Evolutionary conservation across 441 rosid genomes (phyloP).

Genomic region (Populus hybrid): DNA sequence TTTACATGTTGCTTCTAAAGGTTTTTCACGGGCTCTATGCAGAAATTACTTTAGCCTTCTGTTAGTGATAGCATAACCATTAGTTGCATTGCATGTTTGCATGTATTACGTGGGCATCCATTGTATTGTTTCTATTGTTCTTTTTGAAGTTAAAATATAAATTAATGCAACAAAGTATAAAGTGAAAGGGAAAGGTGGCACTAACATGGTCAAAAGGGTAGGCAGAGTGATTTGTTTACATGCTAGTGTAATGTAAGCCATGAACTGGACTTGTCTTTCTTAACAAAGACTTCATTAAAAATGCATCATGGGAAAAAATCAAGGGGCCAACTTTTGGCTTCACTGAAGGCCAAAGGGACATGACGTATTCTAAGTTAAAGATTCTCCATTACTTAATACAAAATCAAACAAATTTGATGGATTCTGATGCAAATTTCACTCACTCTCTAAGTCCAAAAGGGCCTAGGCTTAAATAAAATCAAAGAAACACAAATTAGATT

Average conservation of each 20-base stretch:
- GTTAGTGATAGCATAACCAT: conserved; percentile 26
- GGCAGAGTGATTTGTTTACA: conserved; percentile 25
- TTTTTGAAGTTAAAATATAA: background rate
- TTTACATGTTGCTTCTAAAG: conserved; percentile 5
- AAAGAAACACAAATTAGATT: conserved; percentile 21
- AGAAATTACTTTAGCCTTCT: conserved; percentile 2
- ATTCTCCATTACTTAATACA: conserved; percentile 41
- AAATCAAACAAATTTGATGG: conserved; percentile 43
- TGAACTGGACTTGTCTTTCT: conserved; percentile 51
- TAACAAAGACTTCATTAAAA: conserved; percentile 24
- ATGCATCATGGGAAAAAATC: conserved; percentile 26
- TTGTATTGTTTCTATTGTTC: conserved; percentile 1
- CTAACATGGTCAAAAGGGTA: conserved; percentile 63
- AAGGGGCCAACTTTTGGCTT: conserved; percentile 45
- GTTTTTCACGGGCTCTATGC: conserved; percentile 26
- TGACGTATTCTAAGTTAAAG: conserved; percentile 51
- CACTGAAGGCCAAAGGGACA: conserved; percentile 43
- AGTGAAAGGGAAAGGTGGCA: conserved; percentile 38
- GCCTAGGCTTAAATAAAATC: conserved; percentile 18
- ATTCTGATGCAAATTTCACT: conserved; percentile 49
- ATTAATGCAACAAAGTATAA: conserved; percentile 9
- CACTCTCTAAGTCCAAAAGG: conserved; percentile 8
- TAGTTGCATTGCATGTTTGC: conserved; percentile 39
- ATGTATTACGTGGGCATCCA: conserved; percentile 36
- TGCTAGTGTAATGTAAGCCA: conserved; percentile 47